Base-by-base conservation (phyloP, 345 rosid genomes). In the Odontarrhena argentea region DNA sequence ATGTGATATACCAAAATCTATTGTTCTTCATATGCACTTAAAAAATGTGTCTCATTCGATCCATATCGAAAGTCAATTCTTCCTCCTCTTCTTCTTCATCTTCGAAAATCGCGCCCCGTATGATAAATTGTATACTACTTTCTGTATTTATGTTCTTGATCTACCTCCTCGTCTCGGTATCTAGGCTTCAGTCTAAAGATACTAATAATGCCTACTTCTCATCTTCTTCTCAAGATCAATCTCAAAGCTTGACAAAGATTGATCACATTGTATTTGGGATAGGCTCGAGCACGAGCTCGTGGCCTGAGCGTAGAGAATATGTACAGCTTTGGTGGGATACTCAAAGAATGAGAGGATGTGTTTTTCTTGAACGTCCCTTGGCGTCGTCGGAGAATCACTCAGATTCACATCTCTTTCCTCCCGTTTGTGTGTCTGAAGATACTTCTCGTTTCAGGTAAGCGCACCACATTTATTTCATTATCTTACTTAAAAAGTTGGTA, bases 271-370 rank as follows among this genome's bases (percentile, higher is more conserved):
- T 90, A 9, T 93, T 93, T 44, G 86, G 94, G 45, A 78, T 88
- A 35, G 86, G 89, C 34, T 81, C 97, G 1, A 85, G 73, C 69
- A 43, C 60, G 12, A 78, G 65, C 0, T 81, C 88, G 3, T 93
- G 90, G 94, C 79, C 71, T 4, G 69, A 65, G 7, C 79, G 88
- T 28, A 84, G 78, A 64, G 87, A 88, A 0, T 88, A 83, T 25
- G 80, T 84, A 11, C 82, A 80, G 76, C 83, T 84, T 32, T 90
- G 97, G 98, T 93, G 97, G 96, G 75, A 79, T 43, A 74, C 83
- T 4, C 36, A 53, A 1, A 69, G 60, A 51, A 90, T 83, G 90
- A 76, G 84, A 9, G 98, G 97, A 9, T 88, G 92, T 11, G 97
- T 87, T 5, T 93, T 86, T 60, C 67, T 90, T 37, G 77, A 63